Evolutionary conservation across 805 yeast species (phyloP).

Genomic region (Vanderwaltozyma polyspora): DNA sequence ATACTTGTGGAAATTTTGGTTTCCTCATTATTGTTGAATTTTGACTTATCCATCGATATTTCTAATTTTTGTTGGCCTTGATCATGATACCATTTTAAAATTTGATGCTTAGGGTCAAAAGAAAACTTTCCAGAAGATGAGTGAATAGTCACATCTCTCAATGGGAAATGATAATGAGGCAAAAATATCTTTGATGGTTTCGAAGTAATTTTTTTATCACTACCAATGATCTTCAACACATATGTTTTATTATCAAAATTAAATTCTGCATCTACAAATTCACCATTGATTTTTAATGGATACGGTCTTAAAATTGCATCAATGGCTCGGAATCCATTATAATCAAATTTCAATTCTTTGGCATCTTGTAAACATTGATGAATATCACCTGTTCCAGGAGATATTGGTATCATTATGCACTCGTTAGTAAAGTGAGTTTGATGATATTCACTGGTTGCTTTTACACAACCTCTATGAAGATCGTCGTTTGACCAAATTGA

Average conservation of each 20-base stretch:
- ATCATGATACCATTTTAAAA: slow-evolving; percentile 63
- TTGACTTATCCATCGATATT: neutral
- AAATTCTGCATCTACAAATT: slow-evolving; percentile 43
- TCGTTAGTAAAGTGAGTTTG: too few species aligned
- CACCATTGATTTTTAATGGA: slow-evolving; percentile 55
- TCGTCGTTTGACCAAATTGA: slow-evolving; percentile 75
- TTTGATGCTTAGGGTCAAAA: slow-evolving; percentile 40
- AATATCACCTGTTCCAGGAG: neutral
- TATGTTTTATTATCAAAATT: slow-evolving; percentile 40
- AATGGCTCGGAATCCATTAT: slow-evolving; percentile 57
- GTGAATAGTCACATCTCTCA: slow-evolving; percentile 36
- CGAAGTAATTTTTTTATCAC: slow-evolving; percentile 9
- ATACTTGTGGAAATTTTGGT: neutral
- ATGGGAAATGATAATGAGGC: slow-evolving; percentile 63
- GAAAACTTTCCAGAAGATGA: slow-evolving; percentile 44
- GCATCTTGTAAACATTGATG: neutral
- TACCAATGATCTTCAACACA: slow-evolving; percentile 34
- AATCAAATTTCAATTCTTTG: slow-evolving; percentile 5
- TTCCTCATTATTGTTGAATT: neutral
- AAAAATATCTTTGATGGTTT: slow-evolving; percentile 36
- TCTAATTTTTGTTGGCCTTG: slow-evolving; percentile 27
- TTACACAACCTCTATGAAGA: neutral
- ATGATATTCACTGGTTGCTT: slow-evolving; percentile 1
- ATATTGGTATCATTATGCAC: too few species aligned
- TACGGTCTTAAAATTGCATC: slow-evolving; percentile 72